Base-by-base conservation (phyloP, 164 flowering plant genomes). In the Platanus orientalis region DNA sequence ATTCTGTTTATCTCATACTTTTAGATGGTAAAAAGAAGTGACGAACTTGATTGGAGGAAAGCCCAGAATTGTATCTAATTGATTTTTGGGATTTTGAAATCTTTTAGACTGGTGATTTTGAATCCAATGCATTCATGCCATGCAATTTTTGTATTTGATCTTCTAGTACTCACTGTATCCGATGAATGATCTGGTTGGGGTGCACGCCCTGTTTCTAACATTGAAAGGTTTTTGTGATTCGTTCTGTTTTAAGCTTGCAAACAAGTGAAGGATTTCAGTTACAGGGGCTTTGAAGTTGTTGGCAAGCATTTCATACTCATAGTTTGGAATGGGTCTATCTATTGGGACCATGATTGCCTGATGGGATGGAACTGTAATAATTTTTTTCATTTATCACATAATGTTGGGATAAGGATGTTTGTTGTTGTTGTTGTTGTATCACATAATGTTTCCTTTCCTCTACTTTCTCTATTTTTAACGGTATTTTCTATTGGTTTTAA, bases 261-360 rank as follows among this genome's bases (percentile, higher is more conserved):
- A 91, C 85, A 94, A 94, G 79, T 74, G 95, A 54, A 87, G 99
- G 74, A 91, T 94, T 58, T 94, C 97, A 23, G 88, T 94, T 25
- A 82, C 96, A 36, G 96, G 97, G 36, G 96, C 99, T 57, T 94
- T 95, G 60, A 91, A 94, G 76, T 75, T 94, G 60, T 80, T 94
- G 54, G 96, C 99, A 26, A 94, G 91, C 78, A 94, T 89, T 61
- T 79, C 89, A 1, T 94, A 88, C 68, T 87, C 90, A 0, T 94
- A 94, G 54, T 88, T 92, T 62, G 96, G 97, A 69, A 91, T 94
- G 99, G 99, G 96, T 57, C 80, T 91, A 20, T 91, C 97, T 27
- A 92, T 94, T 51, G 97, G 99, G 36, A 94, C 99, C 58, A 91
- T 91, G 99, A 89, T 94, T 72, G 99, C 97, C 67, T 97, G 99